Evolutionary conservation across 129 eudicot genomes (phyloP).

Genomic region (Calendula officinalis): DNA sequence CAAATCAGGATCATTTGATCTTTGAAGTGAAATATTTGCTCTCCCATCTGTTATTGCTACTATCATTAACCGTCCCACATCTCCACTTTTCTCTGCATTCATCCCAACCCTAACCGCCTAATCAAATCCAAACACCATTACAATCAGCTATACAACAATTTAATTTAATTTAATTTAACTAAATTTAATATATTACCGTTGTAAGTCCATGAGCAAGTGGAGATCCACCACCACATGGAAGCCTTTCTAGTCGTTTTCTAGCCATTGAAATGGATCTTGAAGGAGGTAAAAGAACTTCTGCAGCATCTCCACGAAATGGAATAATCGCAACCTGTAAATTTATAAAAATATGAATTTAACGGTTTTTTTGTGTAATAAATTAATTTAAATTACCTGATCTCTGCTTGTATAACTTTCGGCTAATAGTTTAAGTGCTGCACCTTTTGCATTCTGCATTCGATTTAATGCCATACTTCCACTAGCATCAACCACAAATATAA

Average conservation of each 20-base stretch:
- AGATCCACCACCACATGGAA: conserved; percentile 99
- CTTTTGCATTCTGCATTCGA: conserved; percentile 99
- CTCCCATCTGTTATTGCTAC: conserved; percentile 97
- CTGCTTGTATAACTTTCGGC: conserved; percentile 99
- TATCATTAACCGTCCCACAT: conserved; percentile 96
- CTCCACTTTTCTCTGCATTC: conserved; percentile 98
- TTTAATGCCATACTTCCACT: conserved; percentile 99
- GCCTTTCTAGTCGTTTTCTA: conserved; percentile 94
- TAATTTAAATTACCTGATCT: conserved; percentile 70
- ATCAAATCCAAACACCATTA: conserved; percentile 11
- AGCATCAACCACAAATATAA: conserved; percentile 98
- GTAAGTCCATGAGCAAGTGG: conserved; percentile 99
- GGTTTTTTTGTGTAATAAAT: conserved; percentile 3
- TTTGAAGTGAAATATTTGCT: conserved; percentile 90
- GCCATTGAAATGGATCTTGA: conserved; percentile 98
- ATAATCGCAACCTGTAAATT: conserved; percentile 74
- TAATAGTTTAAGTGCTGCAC: conserved; percentile 93
- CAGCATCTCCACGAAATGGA: conserved; percentile 98
- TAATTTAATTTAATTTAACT: not conserved
- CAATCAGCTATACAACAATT: not conserved
- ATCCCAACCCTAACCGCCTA: conserved; percentile 96
- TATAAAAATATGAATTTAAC: not conserved
- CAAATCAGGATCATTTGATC: conserved; percentile 85
- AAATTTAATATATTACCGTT: conserved; percentile 54
- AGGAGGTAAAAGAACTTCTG: conserved; percentile 97